These are phyloP conservation scores for Helianthus tuberosus DNA, from an alignment of 129 eudicot genomes.

Conservation along the genomic window DNA sequence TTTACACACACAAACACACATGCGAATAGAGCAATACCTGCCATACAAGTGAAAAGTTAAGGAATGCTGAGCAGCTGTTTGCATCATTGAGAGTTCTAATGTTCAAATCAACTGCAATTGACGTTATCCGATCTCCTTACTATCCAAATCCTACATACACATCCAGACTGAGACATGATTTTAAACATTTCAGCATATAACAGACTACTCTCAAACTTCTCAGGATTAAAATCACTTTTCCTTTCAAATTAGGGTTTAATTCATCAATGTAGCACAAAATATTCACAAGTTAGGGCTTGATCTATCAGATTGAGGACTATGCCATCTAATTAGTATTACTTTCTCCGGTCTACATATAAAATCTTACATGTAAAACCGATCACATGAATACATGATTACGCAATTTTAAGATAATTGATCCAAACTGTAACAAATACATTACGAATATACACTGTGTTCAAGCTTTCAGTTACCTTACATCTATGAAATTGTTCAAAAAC, in stretches of 20 bases:
- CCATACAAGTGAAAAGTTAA: conserved; percentile 33
- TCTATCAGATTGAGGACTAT: conserved; percentile 12
- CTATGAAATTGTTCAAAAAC: neutral
- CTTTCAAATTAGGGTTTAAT: conserved; percentile 18
- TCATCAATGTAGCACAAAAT: neutral
- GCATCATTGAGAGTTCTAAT: conserved; percentile 43
- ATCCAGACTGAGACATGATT: neutral
- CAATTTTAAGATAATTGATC: neutral
- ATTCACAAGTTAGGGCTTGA: neutral
- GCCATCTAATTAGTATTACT: neutral
- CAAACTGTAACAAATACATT: neutral
- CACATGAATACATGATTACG: too few species aligned
- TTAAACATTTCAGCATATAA: neutral
- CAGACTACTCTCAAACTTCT: neutral
- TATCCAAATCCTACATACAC: conserved; percentile 13
- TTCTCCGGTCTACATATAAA: neutral
- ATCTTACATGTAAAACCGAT: too few species aligned
- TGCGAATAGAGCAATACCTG: conserved; percentile 43
- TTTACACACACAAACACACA: neutral
- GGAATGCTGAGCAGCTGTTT: conserved; percentile 51
- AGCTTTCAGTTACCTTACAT: too few species aligned
- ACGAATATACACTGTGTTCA: neutral
- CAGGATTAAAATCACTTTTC: neutral
- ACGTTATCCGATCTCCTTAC: conserved; percentile 21
- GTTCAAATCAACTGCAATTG: conserved; percentile 6